Evolutionary conservation across 495 filamentous ascomycete genomes (phyloP), one percentile per base, ranked within the genome.

Genomic region (Penicillium macrosclerotiorum): DNA sequence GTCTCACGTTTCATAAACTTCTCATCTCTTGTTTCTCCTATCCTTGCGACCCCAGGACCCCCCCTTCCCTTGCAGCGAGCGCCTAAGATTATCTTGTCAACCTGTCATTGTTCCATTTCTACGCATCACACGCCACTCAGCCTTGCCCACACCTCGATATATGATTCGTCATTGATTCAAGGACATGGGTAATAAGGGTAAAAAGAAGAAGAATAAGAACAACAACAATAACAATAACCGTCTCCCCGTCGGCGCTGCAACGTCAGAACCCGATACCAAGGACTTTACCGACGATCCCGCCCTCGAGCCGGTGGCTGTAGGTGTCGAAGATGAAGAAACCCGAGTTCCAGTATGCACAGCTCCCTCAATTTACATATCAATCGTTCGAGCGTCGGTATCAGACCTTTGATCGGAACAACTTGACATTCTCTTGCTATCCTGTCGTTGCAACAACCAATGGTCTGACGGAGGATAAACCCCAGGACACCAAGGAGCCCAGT

Each of bases 291-390:
- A 50, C 37, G 55, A 62, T 19, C 40, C 55, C 37, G 50, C 57
- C 44, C 39, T 51, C 31, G 64, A 65, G 34, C 44, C 59, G 54
- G 59, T 57, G 49, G 55, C 59, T 52, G 59, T 52, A 57, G 49
- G 52, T 40, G 53, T 40, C 38, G 58, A 69, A 60, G 58, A 72
- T 73, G 67, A 54, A 34, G 32, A n/a, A 33, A 25, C 18, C 17
- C n/a, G 48, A 63, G 33, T 59, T 55, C 60, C 53, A 69, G 68
- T 76, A 76, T 66, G 72, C 71, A 58, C 19, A 62, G 30, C 40
- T 72, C 57, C 64, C 71, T 48, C 44, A 45, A 33, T 74, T 59
- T 59, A 23, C 64, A 33, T 74, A 74, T 57, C 64, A 71, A 44
- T 57, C 45, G 31, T 57, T 68, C 52, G 54, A 63, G 25, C 42